Evolutionary conservation across 345 rosid genomes (phyloP).

Genomic region (Euphorbia lathyris): DNA sequence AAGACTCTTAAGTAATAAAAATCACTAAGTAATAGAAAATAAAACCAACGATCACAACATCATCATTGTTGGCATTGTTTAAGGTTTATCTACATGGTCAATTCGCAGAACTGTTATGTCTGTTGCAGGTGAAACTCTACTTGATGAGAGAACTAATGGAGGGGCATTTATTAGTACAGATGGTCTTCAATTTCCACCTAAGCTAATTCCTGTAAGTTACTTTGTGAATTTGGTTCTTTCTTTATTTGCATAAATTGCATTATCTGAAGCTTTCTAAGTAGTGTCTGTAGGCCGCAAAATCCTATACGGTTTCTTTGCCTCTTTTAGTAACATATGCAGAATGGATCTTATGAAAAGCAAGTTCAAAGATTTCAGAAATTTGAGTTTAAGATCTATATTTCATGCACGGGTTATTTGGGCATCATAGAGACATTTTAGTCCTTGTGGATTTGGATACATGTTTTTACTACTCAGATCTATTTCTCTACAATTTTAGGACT

Average conservation of each 20-base stretch:
- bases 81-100: background rate
- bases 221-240: slow-evolving; percentile 12
- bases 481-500: background rate
- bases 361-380: background rate
- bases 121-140: slow-evolving; percentile 77
- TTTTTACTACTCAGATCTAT: background rate
- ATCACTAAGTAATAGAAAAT: too few relatives aligned
- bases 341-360: background rate
- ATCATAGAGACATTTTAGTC: background rate
- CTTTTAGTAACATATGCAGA: background rate
- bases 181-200: slow-evolving; percentile 83
- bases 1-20: too few relatives aligned
- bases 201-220: slow-evolving; percentile 77
- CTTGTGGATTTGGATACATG: background rate
- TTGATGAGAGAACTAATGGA: slow-evolving; percentile 80
- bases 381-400: background rate
- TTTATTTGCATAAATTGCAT: slow-evolving; percentile 10
- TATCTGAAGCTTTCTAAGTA: background rate
- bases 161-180: slow-evolving; percentile 76
- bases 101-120: background rate
- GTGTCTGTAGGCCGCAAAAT: background rate
- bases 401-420: background rate
- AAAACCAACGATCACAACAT: too few relatives aligned
- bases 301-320: background rate
- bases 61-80: background rate